Evolutionary conservation across 2,329 filamentous ascomycete species (phyloP).

Genomic region (Dactylellina parvicollis): DNA sequence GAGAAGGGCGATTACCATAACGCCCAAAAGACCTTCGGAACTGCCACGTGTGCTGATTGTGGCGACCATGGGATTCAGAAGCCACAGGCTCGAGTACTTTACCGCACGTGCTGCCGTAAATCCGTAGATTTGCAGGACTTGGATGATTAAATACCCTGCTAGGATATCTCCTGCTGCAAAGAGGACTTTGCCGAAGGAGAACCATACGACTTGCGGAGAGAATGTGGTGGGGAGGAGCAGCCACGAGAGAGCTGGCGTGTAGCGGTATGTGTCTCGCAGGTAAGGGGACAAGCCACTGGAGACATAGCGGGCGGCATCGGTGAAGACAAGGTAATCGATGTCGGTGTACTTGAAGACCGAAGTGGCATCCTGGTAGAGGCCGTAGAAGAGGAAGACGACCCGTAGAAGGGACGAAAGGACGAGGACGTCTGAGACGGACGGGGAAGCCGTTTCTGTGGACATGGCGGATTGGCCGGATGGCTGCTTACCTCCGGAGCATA

Average conservation of each 20-base stretch:
- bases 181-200: conserved; percentile 85
- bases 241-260: conserved; percentile 94
- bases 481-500: conserved; percentile 1
- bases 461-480: background rate
- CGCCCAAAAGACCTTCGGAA: conserved; percentile 87
- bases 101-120: conserved; percentile 70
- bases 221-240: conserved; percentile 81
- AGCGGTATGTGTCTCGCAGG: conserved; percentile 90
- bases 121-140: conserved; percentile 58
- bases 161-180: conserved; percentile 86
- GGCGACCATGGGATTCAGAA: conserved; percentile 97
- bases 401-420: conserved; percentile 74
- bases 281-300: conserved; percentile 79
- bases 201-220: conserved; percentile 67
- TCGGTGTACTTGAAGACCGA: conserved; percentile 97
- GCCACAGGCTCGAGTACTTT: conserved; percentile 85
- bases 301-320: conserved; percentile 83
- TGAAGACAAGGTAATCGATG: conserved; percentile 98
- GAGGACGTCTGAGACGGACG: conserved; percentile 63
- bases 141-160: conserved; percentile 80
- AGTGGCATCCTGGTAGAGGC: conserved; percentile 89
- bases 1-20: conserved; percentile 81
- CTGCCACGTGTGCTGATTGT: conserved; percentile 95
- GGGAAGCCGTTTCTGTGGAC: background rate
- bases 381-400: conserved; percentile 80